Percentiles rank a stretch among this genome's conserved stretches.
Evolutionary conservation across 495 filamentous ascomycete genomes (phyloP).

Genomic region (Penicillium steckii): DNA sequence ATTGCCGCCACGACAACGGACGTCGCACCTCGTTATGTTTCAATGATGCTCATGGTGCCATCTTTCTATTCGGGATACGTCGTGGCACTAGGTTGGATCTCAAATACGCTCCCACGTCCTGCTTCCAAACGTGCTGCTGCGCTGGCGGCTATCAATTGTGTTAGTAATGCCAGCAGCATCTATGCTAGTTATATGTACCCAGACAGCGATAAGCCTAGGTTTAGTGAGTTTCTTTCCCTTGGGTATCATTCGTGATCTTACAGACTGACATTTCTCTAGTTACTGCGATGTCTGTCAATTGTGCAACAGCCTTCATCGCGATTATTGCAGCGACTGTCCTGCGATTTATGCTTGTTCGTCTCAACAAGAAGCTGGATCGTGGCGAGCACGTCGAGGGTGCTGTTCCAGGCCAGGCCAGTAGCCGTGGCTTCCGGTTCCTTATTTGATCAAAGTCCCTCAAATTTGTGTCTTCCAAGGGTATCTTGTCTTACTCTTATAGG

Average conservation of each 20-base stretch:
- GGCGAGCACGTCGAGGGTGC: constrained; percentile 39
- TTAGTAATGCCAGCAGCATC: constrained; percentile 68
- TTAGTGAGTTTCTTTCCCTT: constrained; percentile 29
- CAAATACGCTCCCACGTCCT: constrained; percentile 76
- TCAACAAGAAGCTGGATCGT: constrained; percentile 73
- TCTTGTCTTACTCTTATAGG: background rate
- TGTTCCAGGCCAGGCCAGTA: constrained; percentile 52
- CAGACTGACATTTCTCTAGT: constrained; percentile 27
- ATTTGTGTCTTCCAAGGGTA: background rate
- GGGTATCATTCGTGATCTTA: background rate
- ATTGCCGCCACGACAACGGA: constrained; percentile 66
- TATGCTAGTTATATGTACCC: constrained; percentile 79
- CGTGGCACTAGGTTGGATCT: constrained; percentile 76
- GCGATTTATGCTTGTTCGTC: constrained; percentile 60
- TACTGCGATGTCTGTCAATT: constrained; percentile 75
- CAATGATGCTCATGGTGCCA: constrained; percentile 80
- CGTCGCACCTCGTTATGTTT: constrained; percentile 67
- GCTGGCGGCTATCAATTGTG: constrained; percentile 76
- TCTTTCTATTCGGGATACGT: constrained; percentile 60
- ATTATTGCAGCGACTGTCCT: constrained; percentile 64
- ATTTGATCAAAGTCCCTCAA: constrained; percentile 22
- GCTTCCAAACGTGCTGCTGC: constrained; percentile 82
- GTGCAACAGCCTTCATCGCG: constrained; percentile 61
- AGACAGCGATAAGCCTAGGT: constrained; percentile 32
- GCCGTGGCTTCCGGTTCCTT: constrained; percentile 63